Base-by-base conservation (phyloP, 2,329 filamentous ascomycete genomes). In the Aureobasidium mangrovei region DNA sequence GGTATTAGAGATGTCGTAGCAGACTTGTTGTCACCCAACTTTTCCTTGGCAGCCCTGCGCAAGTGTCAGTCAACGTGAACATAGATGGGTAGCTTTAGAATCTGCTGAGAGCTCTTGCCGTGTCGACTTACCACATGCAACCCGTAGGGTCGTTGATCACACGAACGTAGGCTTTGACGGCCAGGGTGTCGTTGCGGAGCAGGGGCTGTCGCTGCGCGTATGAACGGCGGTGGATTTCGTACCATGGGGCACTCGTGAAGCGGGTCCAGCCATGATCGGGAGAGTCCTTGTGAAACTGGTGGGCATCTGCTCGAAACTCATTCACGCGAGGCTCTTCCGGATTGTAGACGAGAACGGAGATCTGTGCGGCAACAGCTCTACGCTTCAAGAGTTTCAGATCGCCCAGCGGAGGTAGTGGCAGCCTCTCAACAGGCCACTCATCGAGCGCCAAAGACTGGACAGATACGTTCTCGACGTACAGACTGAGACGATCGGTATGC, bases 231-330 rank as follows among this genome's bases (percentile, higher is more conserved):
- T 80, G 74, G 47, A 84, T 79, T 42, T 82, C 73, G 57, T 79
- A 77, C 67, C 78, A 79, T 4, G 78, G 78, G 4, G 76, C 76
- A 60, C 78, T 75, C 3, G 61, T 61, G 63, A 82, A 84, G 56
- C 80, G 76, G 33, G 78, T 80, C 80, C 80, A 84, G 2, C 81
- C 81, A 75, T 80, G 83, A 60, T 84, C 81, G 9, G 80, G 67
- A 40, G 78, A 79, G 49, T 76, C 71, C 32, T 74, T 72, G 60
- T 77, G 78, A 66, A 82, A 84, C 54, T 81, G 78, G 64, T 83
- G 80, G 44, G 75, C 72, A 40, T 78, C 80, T 9, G 74, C 77
- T 53, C 78, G 73, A 61, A 74, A 75, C 63, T 76, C 77, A 55
- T 79, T 74, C 4, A 79, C 79, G 5, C 80, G 75, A 43, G 81